Percentiles rank a stretch among this genome's conserved stretches.
phyloP scores from a whole-genome alignment of 345 rosid species.

The Firmiana major region DNA sequence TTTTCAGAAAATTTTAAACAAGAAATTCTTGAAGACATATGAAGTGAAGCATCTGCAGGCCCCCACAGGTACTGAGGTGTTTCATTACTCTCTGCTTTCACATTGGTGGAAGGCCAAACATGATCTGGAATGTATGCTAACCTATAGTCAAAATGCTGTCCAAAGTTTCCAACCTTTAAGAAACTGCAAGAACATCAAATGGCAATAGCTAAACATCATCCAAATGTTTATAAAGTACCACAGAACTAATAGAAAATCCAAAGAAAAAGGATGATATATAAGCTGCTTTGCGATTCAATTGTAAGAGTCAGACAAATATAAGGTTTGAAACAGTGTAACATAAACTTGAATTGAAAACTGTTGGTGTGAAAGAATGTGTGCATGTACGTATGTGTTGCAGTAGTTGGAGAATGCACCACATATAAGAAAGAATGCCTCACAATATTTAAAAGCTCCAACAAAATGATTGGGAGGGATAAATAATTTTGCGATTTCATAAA shows the following conservation, averaged over 20 bases:
- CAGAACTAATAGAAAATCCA: not conserved
- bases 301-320: not conserved
- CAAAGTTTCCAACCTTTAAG: conserved; percentile 53
- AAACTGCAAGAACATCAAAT: conserved; percentile 61
- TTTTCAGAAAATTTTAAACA: conserved; percentile 43
- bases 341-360: not conserved
- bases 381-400: not conserved
- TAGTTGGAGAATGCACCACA: not conserved
- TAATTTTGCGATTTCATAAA: not conserved
- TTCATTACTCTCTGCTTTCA: conserved; percentile 25
- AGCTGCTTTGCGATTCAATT: not conserved
- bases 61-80: conserved; percentile 43
- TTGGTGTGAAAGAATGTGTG: not conserved
- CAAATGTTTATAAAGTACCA: conserved; percentile 6
- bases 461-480: not conserved
- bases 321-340: not conserved
- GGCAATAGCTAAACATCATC: conserved; percentile 4
- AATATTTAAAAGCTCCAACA: not conserved
- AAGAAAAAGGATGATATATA: conserved; percentile 5
- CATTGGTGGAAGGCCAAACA: conserved; percentile 43
- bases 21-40: conserved; percentile 48
- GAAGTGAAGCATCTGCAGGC: conserved; percentile 26
- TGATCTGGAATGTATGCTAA: conserved; percentile 38
- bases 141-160: conserved; percentile 35
- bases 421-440: not conserved